Evolutionary conservation across 495 filamentous ascomycete species (phyloP), one percentile per base, ranked within the genome.

Genomic region (Staphylotrichum longicolle): DNA sequence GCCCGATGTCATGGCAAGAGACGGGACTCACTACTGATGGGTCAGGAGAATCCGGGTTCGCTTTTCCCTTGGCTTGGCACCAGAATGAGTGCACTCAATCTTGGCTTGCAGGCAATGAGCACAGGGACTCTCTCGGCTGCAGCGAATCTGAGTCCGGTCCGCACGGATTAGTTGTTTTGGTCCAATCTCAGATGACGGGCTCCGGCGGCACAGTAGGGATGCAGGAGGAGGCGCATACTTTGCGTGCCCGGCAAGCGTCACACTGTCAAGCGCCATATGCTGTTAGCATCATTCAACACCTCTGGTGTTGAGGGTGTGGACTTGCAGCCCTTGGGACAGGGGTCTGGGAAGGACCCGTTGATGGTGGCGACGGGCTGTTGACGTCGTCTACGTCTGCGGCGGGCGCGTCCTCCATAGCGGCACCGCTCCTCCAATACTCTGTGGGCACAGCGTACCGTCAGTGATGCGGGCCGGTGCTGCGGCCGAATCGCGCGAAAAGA

Each of bases 101-200:
- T 65, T 65, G 53, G 65, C 67, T 33, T 62, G 55, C 27, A 65
- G 30, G 37, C 67, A 69, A 15, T 67, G 65, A 3, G 67, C 59
- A 37, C 67, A 69, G 3, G 65, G 62, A 0, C 54, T 57, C n/a
- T 69, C 56, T 10, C 65, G 62, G 41, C 67, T 65, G 64, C 86
- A 88, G 41, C 85, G 83, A 44, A 87, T 86, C 75, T 87, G 20
- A 7, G 27, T 59, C 7, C 20, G 20, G 20, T 27, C 20, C 20
- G 20, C 20, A 27, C 20, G 20, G 20, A 27, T 27, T 27, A 27
- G 20, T 27, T 27, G 20, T 27, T 27, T 1, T 27, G 20, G 20
- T 27, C 20, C 20, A 27, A 27, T 27, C 20, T 27, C 20, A 27
- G 20, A 27, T 27, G 20, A 27, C 1, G 20, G 20, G 20, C 20